Evolutionary conservation across 129 eudicot species (phyloP).

Genomic region (Helichrysum umbraculigerum): DNA sequence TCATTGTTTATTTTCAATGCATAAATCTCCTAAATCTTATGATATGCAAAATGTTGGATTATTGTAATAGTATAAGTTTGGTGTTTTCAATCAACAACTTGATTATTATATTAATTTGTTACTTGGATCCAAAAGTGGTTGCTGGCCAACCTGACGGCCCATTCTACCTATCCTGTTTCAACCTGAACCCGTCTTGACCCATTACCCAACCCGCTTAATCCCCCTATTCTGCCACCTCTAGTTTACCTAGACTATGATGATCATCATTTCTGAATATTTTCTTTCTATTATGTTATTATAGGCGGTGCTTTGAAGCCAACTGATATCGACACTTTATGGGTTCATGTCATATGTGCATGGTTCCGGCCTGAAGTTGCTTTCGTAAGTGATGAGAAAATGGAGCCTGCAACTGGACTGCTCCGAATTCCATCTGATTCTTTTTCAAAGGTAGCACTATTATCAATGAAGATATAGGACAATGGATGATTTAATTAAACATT

Average conservation of each 20-base stretch:
- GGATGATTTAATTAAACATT: not conserved
- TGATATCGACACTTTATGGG: conserved; percentile 76
- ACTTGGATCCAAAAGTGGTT: no score
- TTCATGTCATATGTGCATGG: conserved; percentile 97
- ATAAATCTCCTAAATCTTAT: not conserved
- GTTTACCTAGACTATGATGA: not conserved
- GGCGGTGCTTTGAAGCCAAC: conserved; percentile 97
- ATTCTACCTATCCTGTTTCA: not conserved
- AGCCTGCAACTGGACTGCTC: conserved; percentile 84
- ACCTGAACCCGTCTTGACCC: not conserved
- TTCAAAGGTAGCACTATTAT: conserved; percentile 32
- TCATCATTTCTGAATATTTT: conserved; percentile 4
- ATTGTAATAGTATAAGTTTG: not conserved
- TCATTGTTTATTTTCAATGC: not conserved
- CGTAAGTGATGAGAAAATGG: conserved; percentile 71
- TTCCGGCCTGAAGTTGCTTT: conserved; percentile 84
- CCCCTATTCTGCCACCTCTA: not conserved
- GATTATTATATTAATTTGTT: not conserved
- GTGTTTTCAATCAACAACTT: not conserved
- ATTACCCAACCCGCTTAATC: not conserved
- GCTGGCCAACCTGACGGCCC: not conserved
- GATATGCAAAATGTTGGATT: not conserved
- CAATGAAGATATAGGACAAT: conserved; percentile 1
- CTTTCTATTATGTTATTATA: conserved; percentile 29
- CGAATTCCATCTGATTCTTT: conserved; percentile 65